Percentiles rank a stretch among this genome's conserved stretches.
Evolutionary conservation across 2,329 filamentous ascomycete genomes (phyloP).

Genomic region (Camillea tinctor): DNA sequence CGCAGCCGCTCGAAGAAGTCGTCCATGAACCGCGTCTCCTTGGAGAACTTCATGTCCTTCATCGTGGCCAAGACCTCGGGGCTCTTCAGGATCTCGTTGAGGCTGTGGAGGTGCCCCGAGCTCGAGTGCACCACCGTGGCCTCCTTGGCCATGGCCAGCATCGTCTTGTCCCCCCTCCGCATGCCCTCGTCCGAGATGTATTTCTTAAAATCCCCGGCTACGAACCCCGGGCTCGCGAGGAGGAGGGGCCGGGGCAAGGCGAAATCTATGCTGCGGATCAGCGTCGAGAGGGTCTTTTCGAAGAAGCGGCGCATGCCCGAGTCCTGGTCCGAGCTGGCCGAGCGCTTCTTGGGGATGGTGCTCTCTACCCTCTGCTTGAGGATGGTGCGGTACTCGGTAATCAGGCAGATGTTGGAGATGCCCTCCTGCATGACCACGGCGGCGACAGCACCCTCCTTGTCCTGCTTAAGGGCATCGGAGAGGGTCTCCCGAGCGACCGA

Average conservation of each 20-base stretch:
- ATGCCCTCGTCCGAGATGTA: constrained; percentile 64
- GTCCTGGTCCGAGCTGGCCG: constrained; percentile 62
- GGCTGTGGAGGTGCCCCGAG: constrained; percentile 80
- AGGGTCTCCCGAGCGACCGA: constrained; percentile 79
- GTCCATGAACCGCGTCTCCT: constrained; percentile 82
- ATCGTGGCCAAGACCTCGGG: constrained; percentile 75
- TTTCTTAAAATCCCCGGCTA: constrained; percentile 75
- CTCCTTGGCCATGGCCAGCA: constrained; percentile 61
- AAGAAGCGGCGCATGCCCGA: constrained; percentile 77
- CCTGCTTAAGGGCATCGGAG: constrained; percentile 73
- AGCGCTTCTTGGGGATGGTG: constrained; percentile 65
- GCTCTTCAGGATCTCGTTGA: constrained; percentile 83
- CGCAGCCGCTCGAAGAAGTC: constrained; percentile 75
- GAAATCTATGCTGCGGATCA: constrained; percentile 78
- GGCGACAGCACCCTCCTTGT: constrained; percentile 77
- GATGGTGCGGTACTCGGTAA: constrained; percentile 77
- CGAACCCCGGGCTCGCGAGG: constrained; percentile 86
- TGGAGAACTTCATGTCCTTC: constrained; percentile 82
- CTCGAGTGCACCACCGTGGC: constrained; percentile 78
- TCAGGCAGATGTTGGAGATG: constrained; percentile 76
- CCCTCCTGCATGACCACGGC: constrained; percentile 95
- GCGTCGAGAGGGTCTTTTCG: constrained; percentile 70
- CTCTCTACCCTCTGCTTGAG: constrained; percentile 69
- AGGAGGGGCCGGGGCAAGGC: constrained; percentile 68
- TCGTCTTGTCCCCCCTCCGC: constrained; percentile 63